Evolutionary conservation across 1,284 basidiomycete species (phyloP), one percentile per base, ranked within the genome.

Genomic region (Leccinum colubrinum): DNA sequence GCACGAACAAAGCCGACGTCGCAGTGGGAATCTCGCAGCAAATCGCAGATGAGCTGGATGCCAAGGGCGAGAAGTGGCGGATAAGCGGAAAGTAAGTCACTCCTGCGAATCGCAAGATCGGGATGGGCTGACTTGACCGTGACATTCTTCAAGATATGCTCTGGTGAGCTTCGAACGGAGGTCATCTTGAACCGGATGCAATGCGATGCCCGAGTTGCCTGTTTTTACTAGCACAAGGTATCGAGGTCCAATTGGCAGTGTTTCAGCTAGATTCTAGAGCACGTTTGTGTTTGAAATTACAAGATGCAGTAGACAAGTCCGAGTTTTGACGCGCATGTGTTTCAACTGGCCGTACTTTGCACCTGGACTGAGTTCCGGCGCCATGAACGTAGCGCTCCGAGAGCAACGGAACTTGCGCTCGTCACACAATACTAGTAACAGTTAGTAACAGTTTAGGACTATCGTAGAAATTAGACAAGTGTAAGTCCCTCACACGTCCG

Each of bases 1-100:
- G 97, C 25, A 99, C 97, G 1, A 95, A 93, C 80, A 98, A 99
- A 76, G 97, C 97, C 0, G 96, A 98, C 71, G 95, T 98, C 1
- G 91, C 91, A 37, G 93, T 95, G 12, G 94, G 91, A 2, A 81
- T 97, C 5, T 76, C 84, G 2, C 78, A 84, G 61, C 86, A 86
- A 0, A 77, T 86, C 2, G 88, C 86, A 0, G 85, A 88, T 64
- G 78, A 79, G 64, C 78, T 95, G 7, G 92, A 96, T 69, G 70
- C 69, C 43, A 83, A 81, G 58, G 91, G 84, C 30, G 83, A 86
- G 66, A 87, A 87, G 62, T 96, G 94, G 94, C 79, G 92, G 56
- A 83, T 90, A 35, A 87, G 86, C 70, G 94, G 94, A 65, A 88
- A 88, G 89, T 94, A 73, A 73, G 89, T 80, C 3, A 8, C 7